Base-by-base conservation (phyloP, 148 eudicot species). In the Rhododendron ovatum region DNA sequence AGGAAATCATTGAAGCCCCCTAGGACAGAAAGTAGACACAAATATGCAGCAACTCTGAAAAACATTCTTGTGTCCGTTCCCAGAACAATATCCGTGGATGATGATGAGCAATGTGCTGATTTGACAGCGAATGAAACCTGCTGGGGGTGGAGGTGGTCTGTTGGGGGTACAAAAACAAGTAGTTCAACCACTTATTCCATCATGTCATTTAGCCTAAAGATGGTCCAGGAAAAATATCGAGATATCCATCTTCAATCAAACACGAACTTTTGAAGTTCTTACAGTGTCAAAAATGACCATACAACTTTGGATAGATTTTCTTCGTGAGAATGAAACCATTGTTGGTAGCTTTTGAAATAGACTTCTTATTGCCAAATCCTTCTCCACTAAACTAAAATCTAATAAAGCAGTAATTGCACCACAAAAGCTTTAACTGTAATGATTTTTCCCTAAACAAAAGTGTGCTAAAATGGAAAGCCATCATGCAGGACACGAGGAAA, bases 131-230 rank as follows among this genome's bases (percentile, higher is more conserved):
- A 93, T 73, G 35, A 92, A 67, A 87, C 84, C 89, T 67, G 91
- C 93, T 33, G 80, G 84, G 55, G 96, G 95, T 47, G 99, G 99
- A 88, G 96, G 88, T 84, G 99, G 96, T 86, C 99, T 96, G 95
- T 88, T 86, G 37, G 48, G 84, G 79, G 82, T 85, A 82, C 48
- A 28, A 67, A 12, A 41, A 51, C 8, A 84, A 88, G 82, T 39
- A 81, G 73, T 28, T 80, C 37, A 67, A 18, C 48, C 65, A 7
- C 24, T 35, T 43, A 24, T 71, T 13, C 35, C 33, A 37, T 35
- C 37, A 18, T 53, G 41, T 43, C 50, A 41, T 78, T 35, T 22
- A 22, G 3, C 13, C 35, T 9, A 30, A n/a, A 41, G 24, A 10
- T 50, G 14, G 3, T 50, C 13, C 13, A 12, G 3, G 53, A 45